These are phyloP conservation scores for Erodium chrysanthum DNA, from an alignment of 441 rosid genomes.

Conservation along the genomic window DNA sequence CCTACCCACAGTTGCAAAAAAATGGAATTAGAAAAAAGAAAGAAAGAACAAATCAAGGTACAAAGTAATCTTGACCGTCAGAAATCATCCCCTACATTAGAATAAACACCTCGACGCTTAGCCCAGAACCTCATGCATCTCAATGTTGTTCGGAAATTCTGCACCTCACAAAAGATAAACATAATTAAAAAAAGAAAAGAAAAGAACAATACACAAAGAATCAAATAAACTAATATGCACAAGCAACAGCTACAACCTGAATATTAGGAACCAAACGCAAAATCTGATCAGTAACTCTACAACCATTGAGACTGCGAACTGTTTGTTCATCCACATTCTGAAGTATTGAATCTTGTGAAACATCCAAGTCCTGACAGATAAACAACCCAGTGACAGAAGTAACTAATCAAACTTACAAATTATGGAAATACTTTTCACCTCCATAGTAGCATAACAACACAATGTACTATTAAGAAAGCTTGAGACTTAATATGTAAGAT, in stretches of 20 bases:
- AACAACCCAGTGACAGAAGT: not conserved
- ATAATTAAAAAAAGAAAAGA: constrained; percentile 15
- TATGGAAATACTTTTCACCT: not conserved
- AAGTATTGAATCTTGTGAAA: constrained; percentile 82
- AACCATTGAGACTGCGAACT: constrained; percentile 95
- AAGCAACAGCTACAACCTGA: constrained; percentile 42
- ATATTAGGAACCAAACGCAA: constrained; percentile 92
- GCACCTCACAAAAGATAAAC: constrained; percentile 23
- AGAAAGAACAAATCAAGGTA: constrained; percentile 10
- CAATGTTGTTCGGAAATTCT: constrained; percentile 81
- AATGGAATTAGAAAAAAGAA: not conserved
- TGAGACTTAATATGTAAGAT: not conserved
- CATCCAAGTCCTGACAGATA: constrained; percentile 66
- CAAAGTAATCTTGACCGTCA: not conserved
- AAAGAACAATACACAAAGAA: constrained; percentile 1
- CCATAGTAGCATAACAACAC: not conserved
- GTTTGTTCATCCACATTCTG: constrained; percentile 93
- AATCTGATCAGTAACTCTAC: constrained; percentile 97
- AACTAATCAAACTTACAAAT: not conserved
- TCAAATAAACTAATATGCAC: not conserved
- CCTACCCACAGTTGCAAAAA: constrained; percentile 34
- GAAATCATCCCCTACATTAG: constrained; percentile 51
- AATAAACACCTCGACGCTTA: constrained; percentile 90
- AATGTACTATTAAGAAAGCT: not conserved
- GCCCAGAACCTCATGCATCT: constrained; percentile 97